Evolutionary conservation across 805 yeast species (phyloP), one percentile per base, ranked within the genome.

Genomic region (Blastobotrys terrestris): DNA sequence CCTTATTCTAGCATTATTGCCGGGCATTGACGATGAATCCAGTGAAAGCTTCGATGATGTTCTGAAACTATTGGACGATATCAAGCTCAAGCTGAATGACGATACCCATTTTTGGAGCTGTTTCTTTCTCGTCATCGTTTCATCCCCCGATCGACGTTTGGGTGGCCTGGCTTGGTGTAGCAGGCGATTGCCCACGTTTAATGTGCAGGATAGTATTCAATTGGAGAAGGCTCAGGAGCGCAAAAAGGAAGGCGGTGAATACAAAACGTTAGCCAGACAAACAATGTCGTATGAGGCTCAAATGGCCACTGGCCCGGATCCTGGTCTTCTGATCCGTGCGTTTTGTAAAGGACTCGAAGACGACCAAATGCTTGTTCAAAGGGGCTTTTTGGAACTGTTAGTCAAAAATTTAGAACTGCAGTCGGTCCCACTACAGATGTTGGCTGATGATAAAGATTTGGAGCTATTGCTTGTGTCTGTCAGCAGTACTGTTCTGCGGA

Each of bases 21-120:
- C 96, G 0, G 96, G 96, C 0, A 77, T 94, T 49, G 99, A 94
- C 61, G 98, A 94, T 61, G 96, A 91, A 58, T 80, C 91, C 42
- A 81, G 91, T 18, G 99, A 94, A 61, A 83, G 83, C 31, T 92
- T 85, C 63, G 75, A 73, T 13, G 77, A 83, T 1, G 77, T 83
- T 1, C 57, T 89, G 51, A 70, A 71, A 0, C 63, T 92, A 43
- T 72, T 92, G 39, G 90, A 83, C 46, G 65, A 71, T 1, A 74
- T 91, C 59, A 80, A 81, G 58, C 60, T 53, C 4, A 79, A 80
- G 47, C 64, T 88, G 43, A 71, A 72, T 41, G 83, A 88, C 60
- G 87, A 87, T 63, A 66, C 81, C 0, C 81, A 86, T 58, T 94
- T 92, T 68, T 92, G 98, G 98, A 94, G 83, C 60, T 77, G 85